Base-by-base conservation (phyloP, 331 rosid genomes). In the Erythrophleum ivorense region DNA sequence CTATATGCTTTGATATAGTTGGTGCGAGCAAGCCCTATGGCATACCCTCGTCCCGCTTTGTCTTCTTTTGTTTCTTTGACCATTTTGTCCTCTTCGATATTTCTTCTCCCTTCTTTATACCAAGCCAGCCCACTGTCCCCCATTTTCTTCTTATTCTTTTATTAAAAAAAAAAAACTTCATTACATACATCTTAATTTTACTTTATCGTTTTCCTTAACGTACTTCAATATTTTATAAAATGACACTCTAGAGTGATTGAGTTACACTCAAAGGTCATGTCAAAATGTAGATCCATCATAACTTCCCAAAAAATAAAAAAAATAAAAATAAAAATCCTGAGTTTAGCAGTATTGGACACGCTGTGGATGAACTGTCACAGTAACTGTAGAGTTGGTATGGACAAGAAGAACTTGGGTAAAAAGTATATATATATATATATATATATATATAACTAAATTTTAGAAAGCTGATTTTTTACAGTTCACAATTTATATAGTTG, bases 61-160 rank as follows among this genome's bases (percentile, higher is more conserved):
- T 79, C 86, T 80, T 81, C 58, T 15, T 57, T 45, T 75, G 11
- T 55, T 53, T 3, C 29, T 85, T 84, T 87, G 68, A 85, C 89
- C 24, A 13, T 82, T 88, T 72, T 84, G 66, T 86, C 84, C 86
- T 50, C 82, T 55, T 6, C 62, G 54, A 84, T 77, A 53, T 54
- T 87, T 81, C 84, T 60, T 43, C 38, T 38, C 15, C 48, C 49
- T 38, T 7, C 24, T n/a, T 14, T n/a, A n/a, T 8, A 14, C 13
- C 13, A n/a, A 54, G 21, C 6, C 33, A 19, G n/a, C 12, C 63
- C 7, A 57, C 60, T 55, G 1, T 24, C 29, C 29, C 58, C 19
- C 19, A 15, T 52, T 13, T 52, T 16, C 6, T 52, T 4, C 58
- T 13, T 52, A 52, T 52, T 52, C 29, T 24, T 16, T 16, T 52